Base-by-base conservation (phyloP, 352 stramenopile species). In the Phytophthora kernoviae region DNA sequence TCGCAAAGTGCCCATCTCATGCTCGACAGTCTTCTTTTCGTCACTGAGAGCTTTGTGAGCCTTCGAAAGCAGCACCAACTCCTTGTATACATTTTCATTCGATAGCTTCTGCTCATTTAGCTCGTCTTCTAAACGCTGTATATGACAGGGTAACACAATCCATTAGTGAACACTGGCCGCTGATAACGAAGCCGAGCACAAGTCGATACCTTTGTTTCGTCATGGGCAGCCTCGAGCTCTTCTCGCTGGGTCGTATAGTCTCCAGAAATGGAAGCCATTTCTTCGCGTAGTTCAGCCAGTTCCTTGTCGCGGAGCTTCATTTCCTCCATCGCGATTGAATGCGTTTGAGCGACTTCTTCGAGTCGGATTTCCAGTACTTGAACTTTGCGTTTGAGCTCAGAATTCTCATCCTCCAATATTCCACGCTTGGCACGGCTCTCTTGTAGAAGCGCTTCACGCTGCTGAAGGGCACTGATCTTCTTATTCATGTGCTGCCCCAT, bases 401-500 rank as follows among this genome's bases (percentile, higher is more conserved):
- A 80, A 65, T 91, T 94, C 54, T 93, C 81, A 43, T 94, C 80
- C 54, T 92, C 83, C 32, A 93, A 21, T 12, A 74, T 54, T 12
- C 68, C 68, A 32, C 77, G 74, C 54, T 86, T 88, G 2, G 63
- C 53, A 10, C 81, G 79, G 20, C 43, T 87, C 18, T 92, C 84
- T 58, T 91, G 80, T 20, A 93, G 61, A 30, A 90, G 64, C 21
- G 84, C 71, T 47, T 93, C 81, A 11, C 83, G 75, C 33, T 94
- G 78, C 48, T 91, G 82, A 27, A 93, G 34, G 22, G 76, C 66
- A 33, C 58, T 75, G 22, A 85, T 77, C 36, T 90, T 87, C 47
- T 93, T 90, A 68, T 85, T 91, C 75, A 91, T 84, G 14, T 88
- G 74, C 51, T 90, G 80, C 4, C 74, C 73, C 65, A 92, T 79